Evolutionary conservation across 768 basidiomycete genomes (phyloP), one percentile per base, ranked within the genome.

Genomic region (Leccinum barrowsii): DNA sequence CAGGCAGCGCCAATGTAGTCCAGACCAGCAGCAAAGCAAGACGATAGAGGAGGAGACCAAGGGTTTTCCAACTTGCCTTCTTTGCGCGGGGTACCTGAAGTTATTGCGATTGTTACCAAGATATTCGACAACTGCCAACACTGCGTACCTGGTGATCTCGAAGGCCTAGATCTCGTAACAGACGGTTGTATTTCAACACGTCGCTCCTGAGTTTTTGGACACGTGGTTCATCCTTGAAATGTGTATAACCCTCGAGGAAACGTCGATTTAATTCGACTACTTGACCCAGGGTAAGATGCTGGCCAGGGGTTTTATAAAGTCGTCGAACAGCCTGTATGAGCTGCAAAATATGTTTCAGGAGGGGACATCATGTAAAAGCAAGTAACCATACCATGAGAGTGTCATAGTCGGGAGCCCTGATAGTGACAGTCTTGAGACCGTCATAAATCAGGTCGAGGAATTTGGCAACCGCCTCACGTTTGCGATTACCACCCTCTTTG

Each of bases 381-480:
- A 56, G 50, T 19, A 37, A n/a, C 70, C 83, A 56, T 64, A 92
- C 97, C 94, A 98, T 97, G 52, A 99, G 80, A 2, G 96, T 98
- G 64, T 99, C 97, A 71, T 92, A 98, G 71, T 99, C 97, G 2
- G 96, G 94, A 17, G 94, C 93, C 57, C 95, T 81, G 55, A 98
- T 83, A 0, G 97, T 99, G 42, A 99, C 97, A 0, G 94, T 95
- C 77, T 98, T 95, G 64, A 99, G 76, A 22, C 84, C 90, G 66
- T 98, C 91, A 66, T 96, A 97, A 54, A 97, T 87, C 56, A 97
- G 76, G 63, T 98, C 89, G 62, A 99, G 78, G 63, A 98, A 84
- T 67, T 90, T 90, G 17, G 86, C 80, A 50, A 94, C 92, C 1
- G 97, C 96, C 65, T 95, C 90, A 59, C 94, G 79, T 75, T 98